Base-by-base conservation (phyloP, 257 asterid species). In the Solanum arcanum region DNA sequence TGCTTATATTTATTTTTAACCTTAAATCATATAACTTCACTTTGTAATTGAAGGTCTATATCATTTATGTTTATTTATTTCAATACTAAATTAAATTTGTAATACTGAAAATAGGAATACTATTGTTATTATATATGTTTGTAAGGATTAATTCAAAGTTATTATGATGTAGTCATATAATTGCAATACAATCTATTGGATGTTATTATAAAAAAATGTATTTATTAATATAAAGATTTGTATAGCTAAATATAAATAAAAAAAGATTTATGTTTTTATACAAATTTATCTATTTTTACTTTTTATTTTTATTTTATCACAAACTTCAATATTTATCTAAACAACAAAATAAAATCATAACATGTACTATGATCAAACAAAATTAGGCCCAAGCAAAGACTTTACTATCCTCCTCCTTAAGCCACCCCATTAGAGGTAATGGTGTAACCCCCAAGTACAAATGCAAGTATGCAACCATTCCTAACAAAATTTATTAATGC, bases 1-100 rank as follows among this genome's bases (percentile, higher is more conserved):
- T 4, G 1, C 56, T 46, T 0, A 46, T 46, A 13, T 16, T 4
- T 16, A 46, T 0, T 46, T 0, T 47, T 0, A 13, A 47, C 20
- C 0, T 47, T 47, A 4, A 13, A 47, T 47, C 56, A 47, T 47
- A 47, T 47, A 47, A 47, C 0, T 13, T 47, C 20, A 47, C 56
- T 47, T 47, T 47, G 13, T 47, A 47, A 47, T 47, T 47, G 0
- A 47, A 47, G 14, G 5, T 47, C 1, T 4, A 46, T 46, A 46
- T 16, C 1, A 46, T 46, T 47, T 46, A 47, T 47, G 20, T 47
- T 47, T 47, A 47, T 0, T 6, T 47, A 0, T 47, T 47, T 47
- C 56, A 0, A 47, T 0, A 47, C 56, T 5, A 47, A 47, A 47
- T 47, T 0, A 47, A 5, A 47, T 47, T 47, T 47, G 56, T 14